phyloP scores from a whole-genome alignment of 2,329 filamentous ascomycete species.

The Orbilia ellipsospora region DNA sequence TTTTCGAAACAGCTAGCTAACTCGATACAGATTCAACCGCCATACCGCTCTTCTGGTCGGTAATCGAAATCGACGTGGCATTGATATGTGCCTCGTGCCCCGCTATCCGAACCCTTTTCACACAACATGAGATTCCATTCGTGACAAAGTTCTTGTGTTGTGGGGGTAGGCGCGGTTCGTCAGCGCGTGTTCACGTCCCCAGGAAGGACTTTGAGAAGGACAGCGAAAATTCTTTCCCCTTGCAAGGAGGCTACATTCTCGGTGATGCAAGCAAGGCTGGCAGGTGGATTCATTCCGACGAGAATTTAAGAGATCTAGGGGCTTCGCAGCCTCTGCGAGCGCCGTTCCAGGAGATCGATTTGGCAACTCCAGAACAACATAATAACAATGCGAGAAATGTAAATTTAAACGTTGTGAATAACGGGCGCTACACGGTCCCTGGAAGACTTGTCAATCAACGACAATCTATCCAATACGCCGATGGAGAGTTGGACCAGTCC shows the following conservation, averaged over 20 bases:
- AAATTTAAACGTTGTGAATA: not conserved
- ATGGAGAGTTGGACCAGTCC: not conserved
- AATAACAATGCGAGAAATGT: too few species aligned
- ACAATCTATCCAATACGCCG: not conserved
- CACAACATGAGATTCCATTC: not conserved
- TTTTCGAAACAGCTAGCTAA: not conserved
- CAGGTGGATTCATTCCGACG: not conserved
- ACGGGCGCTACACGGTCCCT: not conserved
- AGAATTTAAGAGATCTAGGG: not conserved
- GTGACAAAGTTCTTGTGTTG: slow-evolving; percentile 10
- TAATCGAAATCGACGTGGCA: slow-evolving; percentile 32
- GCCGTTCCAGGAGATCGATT: slow-evolving; percentile 4
- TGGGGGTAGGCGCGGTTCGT: not conserved
- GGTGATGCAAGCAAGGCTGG: not conserved
- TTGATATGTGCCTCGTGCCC: slow-evolving; percentile 36
- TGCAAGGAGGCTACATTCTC: not conserved
- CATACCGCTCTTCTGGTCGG: slow-evolving; percentile 25
- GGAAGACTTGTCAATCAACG: not conserved
- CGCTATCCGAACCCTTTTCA: slow-evolving; percentile 27
- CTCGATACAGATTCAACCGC: slow-evolving; percentile 16
- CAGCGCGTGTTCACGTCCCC: not conserved
- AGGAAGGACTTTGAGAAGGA: not conserved
- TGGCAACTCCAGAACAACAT: not conserved
- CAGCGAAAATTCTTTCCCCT: too few species aligned
- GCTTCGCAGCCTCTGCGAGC: not conserved